phyloP scores from a whole-genome alignment of 2,329 filamentous ascomycete genomes.

The Eurotiales sp. region DNA sequence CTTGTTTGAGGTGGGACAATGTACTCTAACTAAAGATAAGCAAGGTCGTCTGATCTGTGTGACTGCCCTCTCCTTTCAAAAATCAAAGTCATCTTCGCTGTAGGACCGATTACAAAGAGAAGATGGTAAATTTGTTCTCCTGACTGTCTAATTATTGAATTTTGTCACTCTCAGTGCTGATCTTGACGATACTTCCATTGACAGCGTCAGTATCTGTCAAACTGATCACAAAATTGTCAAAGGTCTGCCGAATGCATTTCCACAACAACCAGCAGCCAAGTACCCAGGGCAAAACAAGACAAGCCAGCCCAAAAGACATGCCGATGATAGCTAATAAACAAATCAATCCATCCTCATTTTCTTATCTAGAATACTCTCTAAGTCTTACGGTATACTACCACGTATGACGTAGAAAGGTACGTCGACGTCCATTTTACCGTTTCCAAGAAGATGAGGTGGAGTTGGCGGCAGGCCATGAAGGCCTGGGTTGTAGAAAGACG shows the following conservation, averaged over 20 bases:
- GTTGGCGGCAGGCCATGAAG: conserved; percentile 41
- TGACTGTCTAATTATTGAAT: no score
- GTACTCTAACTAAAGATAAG: no score
- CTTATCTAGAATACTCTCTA: no score
- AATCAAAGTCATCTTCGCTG: no score
- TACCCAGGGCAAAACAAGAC: background rate
- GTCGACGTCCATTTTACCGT: conserved; percentile 36
- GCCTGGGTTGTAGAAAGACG: conserved; percentile 40
- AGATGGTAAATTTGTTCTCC: no score
- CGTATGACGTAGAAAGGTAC: conserved; percentile 37
- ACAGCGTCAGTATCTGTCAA: background rate
- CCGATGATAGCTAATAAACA: no score
- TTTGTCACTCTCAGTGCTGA: background rate
- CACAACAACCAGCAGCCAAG: conserved; percentile 8
- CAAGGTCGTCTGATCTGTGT: no score
- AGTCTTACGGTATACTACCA: no score
- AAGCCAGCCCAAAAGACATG: background rate
- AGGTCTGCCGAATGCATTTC: background rate
- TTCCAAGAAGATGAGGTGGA: conserved; percentile 37
- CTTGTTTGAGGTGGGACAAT: no score
- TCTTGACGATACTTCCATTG: background rate
- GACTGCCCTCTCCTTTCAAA: no score
- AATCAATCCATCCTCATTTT: no score
- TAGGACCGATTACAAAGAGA: no score
- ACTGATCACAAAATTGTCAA: background rate